These are phyloP conservation scores for Mucuna pruriens DNA, from an alignment of 306 rosid genomes.

Conservation along the genomic window DNA sequence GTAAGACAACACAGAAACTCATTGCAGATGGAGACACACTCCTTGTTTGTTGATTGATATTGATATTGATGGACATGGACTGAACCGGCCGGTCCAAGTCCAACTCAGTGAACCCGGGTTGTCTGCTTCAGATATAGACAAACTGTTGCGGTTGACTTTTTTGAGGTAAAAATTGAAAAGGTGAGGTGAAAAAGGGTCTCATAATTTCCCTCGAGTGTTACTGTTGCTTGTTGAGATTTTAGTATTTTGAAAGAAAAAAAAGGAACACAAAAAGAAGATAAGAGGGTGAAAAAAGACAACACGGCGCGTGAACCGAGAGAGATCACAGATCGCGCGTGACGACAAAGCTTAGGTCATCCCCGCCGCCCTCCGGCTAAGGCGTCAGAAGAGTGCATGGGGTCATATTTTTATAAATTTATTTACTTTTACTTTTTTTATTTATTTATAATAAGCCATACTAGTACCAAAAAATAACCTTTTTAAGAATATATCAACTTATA, in stretches of 20 bases:
- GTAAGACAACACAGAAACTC: constrained; percentile 56
- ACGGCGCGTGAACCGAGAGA: constrained; percentile 62
- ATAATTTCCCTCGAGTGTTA: constrained; percentile 13
- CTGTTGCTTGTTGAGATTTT: neutral
- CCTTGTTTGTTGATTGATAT: constrained; percentile 32
- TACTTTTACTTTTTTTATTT: too few species aligned
- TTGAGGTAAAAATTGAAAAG: constrained; percentile 1
- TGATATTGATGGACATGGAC: neutral
- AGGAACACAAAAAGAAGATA: neutral
- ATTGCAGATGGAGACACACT: constrained; percentile 49
- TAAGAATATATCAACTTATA: too few species aligned
- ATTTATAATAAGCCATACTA: too few species aligned
- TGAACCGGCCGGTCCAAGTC: constrained; percentile 41
- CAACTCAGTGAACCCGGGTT: constrained; percentile 35
- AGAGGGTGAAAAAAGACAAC: constrained; percentile 36
- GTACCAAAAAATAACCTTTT: too few species aligned
- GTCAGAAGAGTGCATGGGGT: constrained; percentile 2
- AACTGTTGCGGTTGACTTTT: constrained; percentile 44
- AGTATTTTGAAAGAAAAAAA: neutral
- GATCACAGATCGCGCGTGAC: constrained; percentile 70
- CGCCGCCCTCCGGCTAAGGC: constrained; percentile 51
- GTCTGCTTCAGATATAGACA: constrained; percentile 13
- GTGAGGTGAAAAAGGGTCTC: constrained; percentile 17
- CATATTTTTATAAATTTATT: neutral
- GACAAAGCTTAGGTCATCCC: constrained; percentile 50